Evolutionary conservation across 495 filamentous ascomycete species (phyloP).

Genomic region (Penicillium pancosmium): DNA sequence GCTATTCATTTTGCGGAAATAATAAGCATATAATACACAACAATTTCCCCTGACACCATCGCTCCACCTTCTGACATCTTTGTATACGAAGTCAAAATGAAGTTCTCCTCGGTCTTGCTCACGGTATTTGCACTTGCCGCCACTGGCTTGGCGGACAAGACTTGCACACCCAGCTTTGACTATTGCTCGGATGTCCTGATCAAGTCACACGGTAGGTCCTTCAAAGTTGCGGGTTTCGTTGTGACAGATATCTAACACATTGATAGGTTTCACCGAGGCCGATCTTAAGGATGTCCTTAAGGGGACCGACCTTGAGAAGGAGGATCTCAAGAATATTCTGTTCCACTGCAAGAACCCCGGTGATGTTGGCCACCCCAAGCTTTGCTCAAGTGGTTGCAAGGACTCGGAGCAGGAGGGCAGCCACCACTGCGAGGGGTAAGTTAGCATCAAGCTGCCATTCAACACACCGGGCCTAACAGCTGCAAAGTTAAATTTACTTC

Average conservation of each 20-base stretch:
- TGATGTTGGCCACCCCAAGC: constrained; percentile 39
- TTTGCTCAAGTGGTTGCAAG: constrained; percentile 38
- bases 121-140: constrained; percentile 27
- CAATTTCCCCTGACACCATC: neutral
- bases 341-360: constrained; percentile 47
- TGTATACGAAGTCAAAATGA: constrained; percentile 24
- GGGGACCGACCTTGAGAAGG: constrained; percentile 35
- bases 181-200: constrained; percentile 40
- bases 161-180: constrained; percentile 46
- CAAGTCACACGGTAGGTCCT: constrained; percentile 35
- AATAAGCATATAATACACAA: constrained; percentile 7
- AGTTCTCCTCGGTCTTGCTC: constrained; percentile 30
- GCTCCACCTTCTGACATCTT: neutral
- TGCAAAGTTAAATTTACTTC: neutral
- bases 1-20: neutral
- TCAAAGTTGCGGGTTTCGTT: neutral
- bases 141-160: constrained; percentile 34
- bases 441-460: neutral
- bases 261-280: constrained; percentile 36
- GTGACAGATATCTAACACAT: neutral
- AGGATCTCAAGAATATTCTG: constrained; percentile 34
- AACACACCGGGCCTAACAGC: neutral
- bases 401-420: constrained; percentile 36
- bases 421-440: constrained; percentile 34
- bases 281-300: constrained; percentile 37